phyloP scores from a whole-genome alignment of 2,329 filamentous ascomycete genomes.

The Neonectria punicea region DNA sequence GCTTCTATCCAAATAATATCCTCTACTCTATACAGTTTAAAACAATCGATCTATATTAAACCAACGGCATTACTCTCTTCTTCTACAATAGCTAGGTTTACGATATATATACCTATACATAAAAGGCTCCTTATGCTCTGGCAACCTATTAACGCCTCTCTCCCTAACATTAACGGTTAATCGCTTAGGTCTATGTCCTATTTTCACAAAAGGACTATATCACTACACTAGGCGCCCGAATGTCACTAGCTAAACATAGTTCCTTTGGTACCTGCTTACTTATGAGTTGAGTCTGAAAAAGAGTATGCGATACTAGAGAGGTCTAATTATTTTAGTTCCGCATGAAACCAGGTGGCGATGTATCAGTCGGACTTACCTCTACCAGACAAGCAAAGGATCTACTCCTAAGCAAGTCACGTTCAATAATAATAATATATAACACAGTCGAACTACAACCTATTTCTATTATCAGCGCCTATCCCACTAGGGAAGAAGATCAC shows the following conservation, averaged over 20 bases:
- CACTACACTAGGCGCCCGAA: conserved; percentile 16
- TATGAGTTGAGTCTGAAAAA: conserved; percentile 14
- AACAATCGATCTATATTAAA: conserved; percentile 20
- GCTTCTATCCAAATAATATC: conserved; percentile 16
- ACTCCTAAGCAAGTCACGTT: conserved; percentile 10
- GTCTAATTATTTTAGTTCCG: conserved; percentile 25
- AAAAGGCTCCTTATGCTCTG: conserved; percentile 11
- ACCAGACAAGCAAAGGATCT: conserved; percentile 9
- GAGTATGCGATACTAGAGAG: neutral
- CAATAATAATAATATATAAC: conserved; percentile 19
- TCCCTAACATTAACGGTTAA: conserved; percentile 11
- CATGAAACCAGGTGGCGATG: conserved; percentile 26
- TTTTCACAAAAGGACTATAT: conserved; percentile 24
- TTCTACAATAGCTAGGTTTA: conserved; percentile 15
- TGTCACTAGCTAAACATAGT: neutral
- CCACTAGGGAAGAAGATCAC: conserved; percentile 2
- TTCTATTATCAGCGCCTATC: conserved; percentile 22
- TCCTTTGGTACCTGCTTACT: conserved; percentile 15
- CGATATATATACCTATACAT: conserved; percentile 29
- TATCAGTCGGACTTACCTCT: conserved; percentile 13
- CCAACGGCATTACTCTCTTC: conserved; percentile 25
- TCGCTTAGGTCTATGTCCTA: conserved; percentile 29
- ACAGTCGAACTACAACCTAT: conserved; percentile 13
- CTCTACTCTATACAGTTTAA: conserved; percentile 13
- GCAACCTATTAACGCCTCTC: conserved; percentile 22